A percentile compares a stretch with the other conserved stretches of the same genome.
Conservation (phyloP, 768 basidiomycete genomes). For the Amanita thiersii region DNA sequence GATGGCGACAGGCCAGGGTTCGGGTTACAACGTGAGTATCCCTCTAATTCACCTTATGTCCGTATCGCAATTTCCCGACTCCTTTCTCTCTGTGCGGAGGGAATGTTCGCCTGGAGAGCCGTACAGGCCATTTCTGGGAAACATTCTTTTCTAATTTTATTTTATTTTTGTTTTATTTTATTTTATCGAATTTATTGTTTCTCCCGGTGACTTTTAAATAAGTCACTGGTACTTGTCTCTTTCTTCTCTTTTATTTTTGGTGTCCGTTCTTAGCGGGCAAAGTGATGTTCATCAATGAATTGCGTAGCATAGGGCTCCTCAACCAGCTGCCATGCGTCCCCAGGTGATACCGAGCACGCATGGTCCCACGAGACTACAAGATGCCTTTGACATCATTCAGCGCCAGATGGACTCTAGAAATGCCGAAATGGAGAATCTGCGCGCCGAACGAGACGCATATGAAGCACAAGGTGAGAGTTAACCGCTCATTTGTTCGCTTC, state of each 20-base stretch:
- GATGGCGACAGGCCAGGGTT: too few species aligned
- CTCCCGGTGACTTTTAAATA: too few species aligned
- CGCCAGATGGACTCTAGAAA: constrained; percentile 71
- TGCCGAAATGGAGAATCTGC: constrained; percentile 51
- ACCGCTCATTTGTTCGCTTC: constrained; percentile 1
- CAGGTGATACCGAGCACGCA: constrained; percentile 25
- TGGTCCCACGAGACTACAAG: constrained; percentile 38
- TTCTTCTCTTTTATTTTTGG: not conserved
- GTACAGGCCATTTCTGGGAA: too few species aligned
- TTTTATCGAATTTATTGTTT: too few species aligned
- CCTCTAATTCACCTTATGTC: too few species aligned
- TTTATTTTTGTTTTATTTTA: too few species aligned
- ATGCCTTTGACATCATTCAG: constrained; percentile 70
- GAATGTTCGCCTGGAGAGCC: too few species aligned
- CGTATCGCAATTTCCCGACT: too few species aligned
- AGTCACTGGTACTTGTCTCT: not conserved
- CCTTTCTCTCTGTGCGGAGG: too few species aligned
- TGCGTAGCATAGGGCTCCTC: constrained; percentile 37
- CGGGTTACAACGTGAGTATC: too few species aligned
- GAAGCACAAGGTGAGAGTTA: constrained; percentile 61
- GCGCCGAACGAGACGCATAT: constrained; percentile 71
- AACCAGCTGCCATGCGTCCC: constrained; percentile 29
- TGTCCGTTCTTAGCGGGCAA: constrained; percentile 7
- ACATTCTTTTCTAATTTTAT: too few species aligned
- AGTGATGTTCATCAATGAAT: not conserved